Percentiles rank a stretch among this genome's conserved stretches.
Conservation (phyloP, 2,329 filamentous ascomycete genomes). For the Claviceps monticola region DNA sequence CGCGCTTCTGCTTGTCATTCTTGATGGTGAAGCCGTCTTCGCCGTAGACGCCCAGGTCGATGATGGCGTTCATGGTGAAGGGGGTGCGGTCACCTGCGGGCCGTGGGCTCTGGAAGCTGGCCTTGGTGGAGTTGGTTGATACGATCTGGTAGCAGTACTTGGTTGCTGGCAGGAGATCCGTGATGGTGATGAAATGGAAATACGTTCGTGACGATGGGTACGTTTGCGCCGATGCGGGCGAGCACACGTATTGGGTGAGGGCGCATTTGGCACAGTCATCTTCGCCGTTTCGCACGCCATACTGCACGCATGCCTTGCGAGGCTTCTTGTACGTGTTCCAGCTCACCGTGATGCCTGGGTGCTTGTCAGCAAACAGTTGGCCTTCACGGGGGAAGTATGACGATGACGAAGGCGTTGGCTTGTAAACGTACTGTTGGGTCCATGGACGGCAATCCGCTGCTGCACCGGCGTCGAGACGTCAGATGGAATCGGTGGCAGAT, state of each 20-base stretch:
- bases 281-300: conserved; percentile 26
- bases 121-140: conserved; percentile 39
- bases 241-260: conserved; percentile 29
- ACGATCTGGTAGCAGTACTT: conserved; percentile 48
- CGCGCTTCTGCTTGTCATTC: conserved; percentile 29
- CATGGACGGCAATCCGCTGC: conserved; percentile 37
- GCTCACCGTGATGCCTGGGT: conserved; percentile 35
- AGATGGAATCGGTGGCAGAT: conserved; percentile 30
- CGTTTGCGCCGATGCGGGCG: conserved; percentile 27
- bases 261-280: conserved; percentile 3
- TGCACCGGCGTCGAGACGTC: conserved; percentile 40
- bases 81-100: conserved; percentile 38
- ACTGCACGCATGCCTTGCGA: conserved; percentile 33
- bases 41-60: conserved; percentile 37
- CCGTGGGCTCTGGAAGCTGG: conserved; percentile 40
- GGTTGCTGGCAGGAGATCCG: conserved; percentile 32
- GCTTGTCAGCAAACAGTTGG: background rate
- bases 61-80: conserved; percentile 35
- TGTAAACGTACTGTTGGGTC: conserved; percentile 27
- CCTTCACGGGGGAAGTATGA: background rate
- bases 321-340: conserved; percentile 43
- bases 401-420: too few relatives aligned
- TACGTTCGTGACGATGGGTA: conserved; percentile 41
- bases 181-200: conserved; percentile 33
- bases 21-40: conserved; percentile 17